Evolutionary conservation across 1,139 yeast species (phyloP).

Genomic region (Lodderomyces pseudojiufengensis): DNA sequence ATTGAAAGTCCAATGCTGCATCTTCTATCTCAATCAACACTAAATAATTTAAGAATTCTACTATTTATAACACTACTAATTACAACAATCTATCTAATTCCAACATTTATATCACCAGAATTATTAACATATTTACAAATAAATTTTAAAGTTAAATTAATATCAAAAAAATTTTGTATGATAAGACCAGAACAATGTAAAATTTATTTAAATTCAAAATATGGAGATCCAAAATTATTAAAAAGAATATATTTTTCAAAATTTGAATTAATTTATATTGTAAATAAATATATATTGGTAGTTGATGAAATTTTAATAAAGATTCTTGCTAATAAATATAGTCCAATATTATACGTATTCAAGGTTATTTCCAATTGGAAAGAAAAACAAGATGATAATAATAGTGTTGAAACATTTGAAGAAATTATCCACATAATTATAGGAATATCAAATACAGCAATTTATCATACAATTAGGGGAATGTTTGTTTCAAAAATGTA

Average conservation of each 20-base stretch:
- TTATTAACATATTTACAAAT: conserved; percentile 8
- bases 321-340: background rate
- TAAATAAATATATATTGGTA: conserved; percentile 15
- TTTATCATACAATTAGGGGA: conserved; percentile 17
- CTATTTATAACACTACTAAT: background rate
- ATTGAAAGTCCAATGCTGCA: background rate
- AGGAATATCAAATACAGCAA: conserved; percentile 17
- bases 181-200: conserved; percentile 16
- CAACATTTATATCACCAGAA: conserved; percentile 9
- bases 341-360: background rate
- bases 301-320: conserved; percentile 12
- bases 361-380: background rate
- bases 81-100: conserved; percentile 6
- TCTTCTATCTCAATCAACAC: background rate
- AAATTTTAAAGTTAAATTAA: conserved; percentile 15
- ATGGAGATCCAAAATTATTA: conserved; percentile 11
- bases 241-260: conserved; percentile 13
- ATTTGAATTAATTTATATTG: conserved; percentile 18
- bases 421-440: conserved; percentile 16
- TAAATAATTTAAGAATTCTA: background rate
- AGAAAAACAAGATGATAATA: background rate
- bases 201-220: conserved; percentile 11
- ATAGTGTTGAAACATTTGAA: conserved; percentile 9
- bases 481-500: conserved; percentile 19
- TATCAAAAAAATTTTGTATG: conserved; percentile 17